These are phyloP conservation scores for Tausonia pullulans DNA, from an alignment of 1,284 basidiomycete genomes.

Conservation along the genomic window DNA sequence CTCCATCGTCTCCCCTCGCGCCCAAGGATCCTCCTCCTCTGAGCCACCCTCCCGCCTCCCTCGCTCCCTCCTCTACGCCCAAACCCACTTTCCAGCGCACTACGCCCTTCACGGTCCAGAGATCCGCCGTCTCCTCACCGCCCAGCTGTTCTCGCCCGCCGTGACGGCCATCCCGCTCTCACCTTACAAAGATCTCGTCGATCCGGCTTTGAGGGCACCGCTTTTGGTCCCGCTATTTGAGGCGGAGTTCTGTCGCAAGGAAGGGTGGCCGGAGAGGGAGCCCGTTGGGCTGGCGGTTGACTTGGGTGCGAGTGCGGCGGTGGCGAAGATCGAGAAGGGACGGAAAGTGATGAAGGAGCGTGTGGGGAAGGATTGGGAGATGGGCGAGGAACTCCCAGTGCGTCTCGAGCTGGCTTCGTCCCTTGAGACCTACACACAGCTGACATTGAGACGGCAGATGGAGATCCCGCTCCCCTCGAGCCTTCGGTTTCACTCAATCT, in stretches of 20 bases:
- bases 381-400: constrained; percentile 81
- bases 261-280: constrained; percentile 77
- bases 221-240: constrained; percentile 72
- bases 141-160: constrained; percentile 58
- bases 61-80: constrained; percentile 61
- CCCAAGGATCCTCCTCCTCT: constrained; percentile 40
- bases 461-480: constrained; percentile 80
- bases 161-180: constrained; percentile 19
- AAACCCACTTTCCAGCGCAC: constrained; percentile 23
- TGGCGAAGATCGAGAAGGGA: constrained; percentile 83
- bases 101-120: constrained; percentile 38
- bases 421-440: too few relatives aligned
- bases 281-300: constrained; percentile 78
- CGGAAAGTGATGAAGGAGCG: constrained; percentile 77
- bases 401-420: constrained; percentile 24
- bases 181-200: constrained; percentile 61
- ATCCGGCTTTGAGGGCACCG: constrained; percentile 33
- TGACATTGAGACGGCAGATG: constrained; percentile 46
- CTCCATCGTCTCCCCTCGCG: constrained; percentile 52
- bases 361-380: constrained; percentile 78
- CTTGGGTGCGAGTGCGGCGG: constrained; percentile 77
- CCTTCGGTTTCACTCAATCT: constrained; percentile 90
- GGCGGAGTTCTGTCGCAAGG: constrained; percentile 74
- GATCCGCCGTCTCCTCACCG: constrained; percentile 64
- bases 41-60: constrained; percentile 75